Percentiles rank a stretch among this genome's conserved stretches.
These are phyloP conservation scores for Populus euphratica DNA, from an alignment of 345 rosid species.

Conservation along the genomic window DNA sequence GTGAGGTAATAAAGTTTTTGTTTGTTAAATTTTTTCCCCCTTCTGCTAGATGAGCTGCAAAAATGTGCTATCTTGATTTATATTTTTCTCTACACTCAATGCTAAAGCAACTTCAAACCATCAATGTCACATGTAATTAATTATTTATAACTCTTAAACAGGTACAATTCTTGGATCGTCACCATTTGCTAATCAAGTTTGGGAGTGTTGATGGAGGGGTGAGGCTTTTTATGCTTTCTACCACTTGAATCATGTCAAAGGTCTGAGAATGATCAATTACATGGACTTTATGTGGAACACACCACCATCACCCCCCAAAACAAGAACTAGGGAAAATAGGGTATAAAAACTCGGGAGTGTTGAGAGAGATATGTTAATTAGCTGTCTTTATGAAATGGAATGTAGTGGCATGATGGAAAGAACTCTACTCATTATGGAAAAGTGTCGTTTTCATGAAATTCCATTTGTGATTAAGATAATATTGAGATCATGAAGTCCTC, in stretches of 20 bases:
- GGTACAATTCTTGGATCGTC: constrained; percentile 97
- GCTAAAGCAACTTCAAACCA: not conserved
- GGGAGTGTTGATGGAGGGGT: constrained; percentile 96
- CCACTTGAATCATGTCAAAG: not conserved
- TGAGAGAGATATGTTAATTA: no score
- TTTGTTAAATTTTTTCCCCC: not conserved
- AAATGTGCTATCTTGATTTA: not conserved
- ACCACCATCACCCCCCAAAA: not conserved
- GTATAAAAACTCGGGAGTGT: no score
- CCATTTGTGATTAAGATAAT: no score
- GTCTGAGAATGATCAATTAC: not conserved
- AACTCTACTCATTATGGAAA: no score
- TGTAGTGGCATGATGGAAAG: no score
- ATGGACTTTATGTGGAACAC: not conserved
- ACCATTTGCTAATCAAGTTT: constrained; percentile 84
- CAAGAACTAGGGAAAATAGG: not conserved
- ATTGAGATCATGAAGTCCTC: no score
- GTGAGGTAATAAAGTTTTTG: constrained; percentile 31
- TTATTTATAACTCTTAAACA: constrained; percentile 28
- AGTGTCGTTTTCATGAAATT: no score
- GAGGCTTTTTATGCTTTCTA: constrained; percentile 31
- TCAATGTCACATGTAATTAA: not conserved
- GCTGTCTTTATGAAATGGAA: no score
- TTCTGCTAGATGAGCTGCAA: not conserved
- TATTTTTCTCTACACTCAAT: not conserved